Conservation (phyloP, 345 rosid species). For the Gossypium turneri region DNA sequence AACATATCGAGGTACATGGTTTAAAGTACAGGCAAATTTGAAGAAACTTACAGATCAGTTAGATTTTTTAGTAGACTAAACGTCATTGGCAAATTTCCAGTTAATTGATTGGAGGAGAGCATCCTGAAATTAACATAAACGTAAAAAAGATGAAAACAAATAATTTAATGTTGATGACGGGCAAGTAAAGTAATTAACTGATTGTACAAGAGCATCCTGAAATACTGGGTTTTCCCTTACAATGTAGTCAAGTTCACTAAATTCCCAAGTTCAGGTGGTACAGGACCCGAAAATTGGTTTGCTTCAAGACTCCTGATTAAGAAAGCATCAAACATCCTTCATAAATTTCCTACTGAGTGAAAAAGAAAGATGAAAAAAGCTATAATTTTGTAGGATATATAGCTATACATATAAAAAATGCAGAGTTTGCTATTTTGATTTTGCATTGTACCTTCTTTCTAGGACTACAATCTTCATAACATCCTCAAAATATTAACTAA, state of each 20-base stretch:
- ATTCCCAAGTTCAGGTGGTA: slow-evolving; percentile 55
- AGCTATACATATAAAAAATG: slow-evolving; percentile 11
- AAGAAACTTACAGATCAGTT: slow-evolving; percentile 45
- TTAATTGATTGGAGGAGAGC: slow-evolving; percentile 53
- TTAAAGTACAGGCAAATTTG: slow-evolving; percentile 1
- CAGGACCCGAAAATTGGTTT: slow-evolving; percentile 48
- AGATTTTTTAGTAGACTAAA: slow-evolving; percentile 39
- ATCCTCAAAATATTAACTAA: background rate
- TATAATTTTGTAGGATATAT: background rate
- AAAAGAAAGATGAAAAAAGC: background rate
- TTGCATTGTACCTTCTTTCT: background rate
- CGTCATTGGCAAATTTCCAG: slow-evolving; percentile 43
- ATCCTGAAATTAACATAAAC: slow-evolving; percentile 33
- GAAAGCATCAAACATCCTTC: slow-evolving; percentile 5
- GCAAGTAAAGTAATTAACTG: background rate
- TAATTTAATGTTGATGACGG: slow-evolving; percentile 5
- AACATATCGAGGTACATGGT: background rate
- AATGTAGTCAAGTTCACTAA: slow-evolving; percentile 34
- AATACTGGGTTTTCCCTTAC: slow-evolving; percentile 31
- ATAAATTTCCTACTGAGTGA: background rate
- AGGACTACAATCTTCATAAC: background rate
- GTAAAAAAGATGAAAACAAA: background rate
- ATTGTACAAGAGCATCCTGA: too few relatives aligned
- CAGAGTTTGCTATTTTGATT: background rate
- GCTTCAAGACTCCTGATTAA: slow-evolving; percentile 46